Evolutionary conservation across 495 filamentous ascomycete genomes (phyloP), one percentile per base, ranked within the genome.

Genomic region (Xylaria flabelliformis): DNA sequence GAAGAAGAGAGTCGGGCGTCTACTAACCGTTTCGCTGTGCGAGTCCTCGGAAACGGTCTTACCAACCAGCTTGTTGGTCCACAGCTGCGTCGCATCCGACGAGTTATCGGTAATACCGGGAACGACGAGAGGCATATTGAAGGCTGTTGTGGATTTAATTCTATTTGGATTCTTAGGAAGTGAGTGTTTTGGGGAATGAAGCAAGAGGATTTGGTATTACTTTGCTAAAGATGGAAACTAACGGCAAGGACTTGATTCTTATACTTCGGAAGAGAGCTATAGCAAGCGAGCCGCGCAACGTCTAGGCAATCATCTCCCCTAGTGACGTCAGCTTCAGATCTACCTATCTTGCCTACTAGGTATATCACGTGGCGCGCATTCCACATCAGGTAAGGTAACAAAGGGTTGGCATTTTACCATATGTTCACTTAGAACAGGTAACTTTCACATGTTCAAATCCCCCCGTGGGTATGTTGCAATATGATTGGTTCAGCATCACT

Each of bases 91-190:
- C 78, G 83, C 80, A 76, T 87, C 84, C 41, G 50, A 64, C 13
- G 82, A 78, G 80, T 84, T 86, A 77, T 85, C 87, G 73, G 76
- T 79, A 83, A 94, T 83, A 77, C 89, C 91, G 17, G 92, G 92
- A 21, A 94, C 88, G 77, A 95, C 90, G 82, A 95, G 92, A 85
- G 93, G 93, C 93, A 95, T 95, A 51, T 76, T 91, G 70, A 44
- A 58, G 55, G 17, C 21, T 24, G 26, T 39, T 51, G 1, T 53
- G 17, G 34, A 32, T 26, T 26, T 12, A 21, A 48, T 7, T 15
- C 2, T 21, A n/a, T 55, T 12, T 34, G 26, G 19, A 59, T 42
- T 13, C 44, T 34, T 55, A 56, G 51, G 26, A 46, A 39, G 24
- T 34, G 19, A 1, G 48, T 41, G 29, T 39, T 58, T 5, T 59